Evolutionary conservation across 345 rosid genomes (phyloP).

Genomic region (Syzygium aromaticum): DNA sequence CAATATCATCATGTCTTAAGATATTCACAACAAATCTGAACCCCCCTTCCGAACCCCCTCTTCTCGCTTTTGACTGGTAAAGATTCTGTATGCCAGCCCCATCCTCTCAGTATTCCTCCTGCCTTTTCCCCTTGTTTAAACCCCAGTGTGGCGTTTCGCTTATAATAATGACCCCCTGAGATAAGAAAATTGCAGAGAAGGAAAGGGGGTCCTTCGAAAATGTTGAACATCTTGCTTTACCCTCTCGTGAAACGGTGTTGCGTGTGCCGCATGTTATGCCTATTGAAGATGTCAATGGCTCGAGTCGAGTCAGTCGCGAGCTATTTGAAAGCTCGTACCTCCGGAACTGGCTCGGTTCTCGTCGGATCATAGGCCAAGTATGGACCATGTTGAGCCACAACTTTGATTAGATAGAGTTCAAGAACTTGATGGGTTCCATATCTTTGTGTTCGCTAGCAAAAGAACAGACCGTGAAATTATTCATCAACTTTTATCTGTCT

Average conservation of each 20-base stretch:
- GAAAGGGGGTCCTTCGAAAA: background rate
- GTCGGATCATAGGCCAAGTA: background rate
- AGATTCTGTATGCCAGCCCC: constrained; percentile 19
- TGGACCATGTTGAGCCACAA: background rate
- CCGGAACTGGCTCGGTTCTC: background rate
- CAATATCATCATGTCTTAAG: background rate
- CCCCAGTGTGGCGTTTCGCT: background rate
- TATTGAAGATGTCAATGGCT: background rate
- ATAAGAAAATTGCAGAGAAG: background rate
- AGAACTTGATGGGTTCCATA: background rate
- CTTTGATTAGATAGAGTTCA: background rate
- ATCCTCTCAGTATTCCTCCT: background rate
- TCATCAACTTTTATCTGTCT: no score
- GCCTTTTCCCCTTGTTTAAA: background rate
- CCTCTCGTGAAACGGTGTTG: background rate
- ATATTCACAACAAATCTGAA: constrained; percentile 5
- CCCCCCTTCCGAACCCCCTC: background rate
- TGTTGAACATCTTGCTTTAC: background rate
- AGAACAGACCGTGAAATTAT: background rate
- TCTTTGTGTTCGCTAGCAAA: background rate
- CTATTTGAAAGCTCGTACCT: background rate
- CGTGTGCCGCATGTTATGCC: background rate
- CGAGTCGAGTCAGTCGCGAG: background rate
- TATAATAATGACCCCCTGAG: background rate
- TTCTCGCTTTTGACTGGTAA: constrained; percentile 28